Percentiles rank a stretch among this genome's conserved stretches.
phyloP scores from a whole-genome alignment of 345 rosid species.

The Eutrema heterophyllum region DNA sequence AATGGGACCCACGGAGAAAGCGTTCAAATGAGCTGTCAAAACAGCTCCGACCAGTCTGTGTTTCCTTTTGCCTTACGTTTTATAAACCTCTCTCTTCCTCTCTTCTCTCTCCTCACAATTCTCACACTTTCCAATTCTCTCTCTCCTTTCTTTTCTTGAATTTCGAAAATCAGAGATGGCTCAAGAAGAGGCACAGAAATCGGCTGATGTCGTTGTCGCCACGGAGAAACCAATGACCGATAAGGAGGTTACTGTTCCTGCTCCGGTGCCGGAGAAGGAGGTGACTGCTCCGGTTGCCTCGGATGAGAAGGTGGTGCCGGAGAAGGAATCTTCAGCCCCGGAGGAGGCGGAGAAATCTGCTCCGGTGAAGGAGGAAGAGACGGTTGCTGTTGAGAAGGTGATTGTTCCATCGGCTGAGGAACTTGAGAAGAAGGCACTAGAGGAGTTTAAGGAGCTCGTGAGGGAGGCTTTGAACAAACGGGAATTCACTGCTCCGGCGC shows the following conservation, averaged over 20 bases:
- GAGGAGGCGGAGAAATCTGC: conserved; percentile 25
- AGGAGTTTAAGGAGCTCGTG: conserved; percentile 54
- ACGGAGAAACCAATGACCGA: conserved; percentile 24
- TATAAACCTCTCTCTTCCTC: conserved; percentile 9
- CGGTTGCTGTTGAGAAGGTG: conserved; percentile 22
- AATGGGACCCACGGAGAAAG: conserved; percentile 25
- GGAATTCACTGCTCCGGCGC: conserved; percentile 43
- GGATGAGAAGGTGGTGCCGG: conserved; percentile 30
- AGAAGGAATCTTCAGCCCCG: conserved; percentile 16
- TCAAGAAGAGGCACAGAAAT: conserved; percentile 39
- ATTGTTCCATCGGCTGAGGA: conserved; percentile 44
- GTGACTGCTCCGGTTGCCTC: conserved; percentile 22
- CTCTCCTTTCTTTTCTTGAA: conserved; percentile 1
- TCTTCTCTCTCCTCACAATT: conserved; percentile 3
- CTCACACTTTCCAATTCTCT: background rate
- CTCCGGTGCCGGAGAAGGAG: conserved; percentile 37
- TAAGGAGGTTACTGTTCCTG: conserved; percentile 22
- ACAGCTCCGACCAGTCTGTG: conserved; percentile 38
- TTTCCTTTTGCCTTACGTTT: conserved; percentile 3
- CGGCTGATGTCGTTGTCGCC: conserved; percentile 26
- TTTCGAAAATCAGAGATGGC: conserved; percentile 30
- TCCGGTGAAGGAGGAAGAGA: conserved; percentile 20
- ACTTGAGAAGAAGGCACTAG: conserved; percentile 49
- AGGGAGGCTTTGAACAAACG: conserved; percentile 50
- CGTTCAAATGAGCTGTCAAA: conserved; percentile 33